phyloP scores from a whole-genome alignment of 202 grass and related monocot genomes.

The Setaria italica region DNA sequence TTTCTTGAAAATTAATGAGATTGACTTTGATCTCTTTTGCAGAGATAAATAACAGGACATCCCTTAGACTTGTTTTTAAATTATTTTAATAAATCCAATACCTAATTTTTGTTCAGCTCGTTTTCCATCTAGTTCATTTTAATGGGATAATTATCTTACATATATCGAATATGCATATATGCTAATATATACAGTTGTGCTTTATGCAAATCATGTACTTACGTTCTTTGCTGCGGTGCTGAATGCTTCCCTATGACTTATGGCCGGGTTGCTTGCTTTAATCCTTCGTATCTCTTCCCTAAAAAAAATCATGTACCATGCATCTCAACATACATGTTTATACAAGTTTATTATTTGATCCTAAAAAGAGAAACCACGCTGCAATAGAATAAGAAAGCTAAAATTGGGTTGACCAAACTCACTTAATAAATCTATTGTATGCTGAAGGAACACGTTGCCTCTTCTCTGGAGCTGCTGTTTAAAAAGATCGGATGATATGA shows the following conservation, averaged over 20 bases:
- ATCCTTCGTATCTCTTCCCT: slow-evolving; percentile 99
- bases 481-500: slow-evolving; percentile 9
- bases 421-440: slow-evolving; percentile 99
- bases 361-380: background rate
- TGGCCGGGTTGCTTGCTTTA: slow-evolving; percentile 93
- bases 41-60: background rate
- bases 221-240: slow-evolving; percentile 98
- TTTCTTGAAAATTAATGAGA: background rate
- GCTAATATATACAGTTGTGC: background rate
- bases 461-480: slow-evolving; percentile 70
- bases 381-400: background rate
- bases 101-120: background rate
- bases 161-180: background rate
- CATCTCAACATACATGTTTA: background rate
- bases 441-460: slow-evolving; percentile 93
- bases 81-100: too few relatives aligned
- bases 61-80: background rate
- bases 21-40: background rate
- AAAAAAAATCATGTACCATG: background rate
- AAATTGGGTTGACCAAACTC: slow-evolving; percentile 45
- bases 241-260: slow-evolving; percentile 96
- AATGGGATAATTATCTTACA: background rate
- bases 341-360: slow-evolving; percentile 17
- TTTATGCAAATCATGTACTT: slow-evolving; percentile 46
- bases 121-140: background rate